These are phyloP conservation scores for Millerozyma miso DNA, from an alignment of 805 yeast genomes.

Conservation along the genomic window DNA sequence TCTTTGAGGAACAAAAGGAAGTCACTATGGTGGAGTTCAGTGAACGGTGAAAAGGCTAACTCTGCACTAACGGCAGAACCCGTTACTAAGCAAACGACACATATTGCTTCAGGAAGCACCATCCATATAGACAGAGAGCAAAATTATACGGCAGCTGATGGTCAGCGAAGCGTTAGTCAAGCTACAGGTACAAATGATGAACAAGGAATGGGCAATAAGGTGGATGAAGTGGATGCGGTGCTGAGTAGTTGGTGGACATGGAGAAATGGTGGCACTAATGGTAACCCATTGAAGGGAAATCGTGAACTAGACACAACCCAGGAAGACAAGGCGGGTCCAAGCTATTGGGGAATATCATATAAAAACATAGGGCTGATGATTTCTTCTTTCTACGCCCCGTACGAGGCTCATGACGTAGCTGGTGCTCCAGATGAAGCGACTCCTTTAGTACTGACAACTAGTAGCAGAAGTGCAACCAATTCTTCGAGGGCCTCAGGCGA, in stretches of 20 bases:
- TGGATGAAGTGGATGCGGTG: background rate
- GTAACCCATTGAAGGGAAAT: background rate
- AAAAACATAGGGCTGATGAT: background rate
- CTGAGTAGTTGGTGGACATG: constrained; percentile 10
- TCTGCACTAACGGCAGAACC: background rate
- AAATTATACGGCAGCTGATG: background rate
- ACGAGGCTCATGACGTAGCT: background rate
- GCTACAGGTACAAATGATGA: background rate
- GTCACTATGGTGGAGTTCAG: background rate
- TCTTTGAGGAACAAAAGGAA: background rate
- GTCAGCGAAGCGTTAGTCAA: background rate
- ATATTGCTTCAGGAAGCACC: background rate
- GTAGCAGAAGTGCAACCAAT: background rate
- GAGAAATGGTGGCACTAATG: background rate
- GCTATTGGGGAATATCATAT: constrained; percentile 6
- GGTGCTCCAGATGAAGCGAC: background rate
- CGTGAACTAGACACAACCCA: background rate
- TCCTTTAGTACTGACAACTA: background rate
- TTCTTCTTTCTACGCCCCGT: background rate
- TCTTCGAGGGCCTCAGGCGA: background rate
- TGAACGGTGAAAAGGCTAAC: background rate
- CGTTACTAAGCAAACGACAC: background rate
- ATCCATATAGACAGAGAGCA: background rate
- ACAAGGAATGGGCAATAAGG: background rate
- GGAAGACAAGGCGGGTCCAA: constrained; percentile 2